Base-by-base conservation (phyloP, 371 early-diverging fungal genomes). In the Rhizopus sp. region DNA sequence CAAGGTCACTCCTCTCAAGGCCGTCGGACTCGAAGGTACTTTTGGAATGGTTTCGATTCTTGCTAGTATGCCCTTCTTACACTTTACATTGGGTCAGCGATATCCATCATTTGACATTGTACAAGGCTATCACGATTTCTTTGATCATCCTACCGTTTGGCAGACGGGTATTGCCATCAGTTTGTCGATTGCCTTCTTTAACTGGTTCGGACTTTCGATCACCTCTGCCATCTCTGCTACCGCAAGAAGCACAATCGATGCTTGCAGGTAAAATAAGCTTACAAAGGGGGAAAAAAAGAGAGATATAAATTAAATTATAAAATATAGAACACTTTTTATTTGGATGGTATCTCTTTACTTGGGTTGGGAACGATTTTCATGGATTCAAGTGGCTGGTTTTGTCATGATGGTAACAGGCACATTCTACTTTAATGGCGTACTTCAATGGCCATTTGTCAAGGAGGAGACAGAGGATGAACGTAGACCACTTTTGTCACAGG, bases 291-390 rank as follows among this genome's bases (percentile, higher is more conserved):
- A 38, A 35, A 34, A 39, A 60, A 54, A 48, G 42, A 5, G 42
- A 29, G 2, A 12, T 46, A 45, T 29, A 8, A 3, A 10, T 40
- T 51, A 29, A 23, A 44, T 29, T 61, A 17, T 1, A 23, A 23
- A 23, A 23, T 23, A 23, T 48, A 77, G 97, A 57, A 98, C 96
- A 5, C 71, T 96, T 39, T 95, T 96, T 66, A 95, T 96, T 60
- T 98, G 98, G 98, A 86, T 90, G 80, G 84, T 91, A 41, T 89
- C 89, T 15, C 66, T 96, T 47, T 85, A 77, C 12, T 82, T 98
- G 46, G 95, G 95, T 16, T 98, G 98, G 98, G 98, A 98, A 72
- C 72, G 74, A 1, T 98, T 98, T 70, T 84, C 87, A 61, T 88
- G 85, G 82, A 69, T 96, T 55, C 98, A 98, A 72, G 95, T 96